Percentiles rank a stretch among this genome's conserved stretches.
Conservation (phyloP, 768 basidiomycete species). For the Tricholoma sp. region DNA sequence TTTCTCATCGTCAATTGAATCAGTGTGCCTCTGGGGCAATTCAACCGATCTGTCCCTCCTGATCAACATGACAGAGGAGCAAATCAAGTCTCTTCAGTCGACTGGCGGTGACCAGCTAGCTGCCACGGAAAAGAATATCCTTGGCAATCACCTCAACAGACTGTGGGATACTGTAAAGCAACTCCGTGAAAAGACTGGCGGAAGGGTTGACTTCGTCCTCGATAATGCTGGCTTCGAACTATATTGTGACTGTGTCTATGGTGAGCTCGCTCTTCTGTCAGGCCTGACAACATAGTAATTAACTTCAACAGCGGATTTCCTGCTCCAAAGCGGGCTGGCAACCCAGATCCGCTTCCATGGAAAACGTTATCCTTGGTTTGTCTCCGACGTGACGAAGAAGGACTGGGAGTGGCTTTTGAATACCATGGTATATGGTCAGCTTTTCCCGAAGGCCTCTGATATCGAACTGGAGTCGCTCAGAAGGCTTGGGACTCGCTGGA, state of each 20-base stretch:
- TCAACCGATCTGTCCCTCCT: conserved; percentile 92
- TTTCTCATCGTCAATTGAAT: conserved; percentile 5
- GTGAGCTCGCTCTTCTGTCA: conserved; percentile 30
- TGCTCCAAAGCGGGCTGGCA: conserved; percentile 85
- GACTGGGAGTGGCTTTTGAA: conserved; percentile 94
- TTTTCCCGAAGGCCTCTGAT: conserved; percentile 82
- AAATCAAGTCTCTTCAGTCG: conserved; percentile 94
- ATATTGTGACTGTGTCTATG: conserved; percentile 84
- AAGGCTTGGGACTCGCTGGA: conserved; percentile 82
- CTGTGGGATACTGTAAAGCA: conserved; percentile 74
- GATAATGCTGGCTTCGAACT: conserved; percentile 89
- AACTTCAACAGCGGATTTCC: conserved; percentile 71
- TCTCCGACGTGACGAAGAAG: conserved; percentile 86
- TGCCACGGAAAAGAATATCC: conserved; percentile 93
- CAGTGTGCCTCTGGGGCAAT: conserved; percentile 96
- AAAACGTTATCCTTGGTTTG: conserved; percentile 94
- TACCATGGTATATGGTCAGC: conserved; percentile 83
- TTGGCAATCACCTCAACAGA: conserved; percentile 73
- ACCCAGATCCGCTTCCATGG: conserved; percentile 89
- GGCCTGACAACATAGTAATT: background rate
- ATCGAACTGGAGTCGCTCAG: conserved; percentile 76
- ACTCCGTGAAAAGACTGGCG: conserved; percentile 64
- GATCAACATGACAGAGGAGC: conserved; percentile 97
- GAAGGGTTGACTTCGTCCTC: conserved; percentile 75
- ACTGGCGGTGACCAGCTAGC: conserved; percentile 95